Conservation (phyloP, 495 filamentous ascomycete species). For the Neurospora sp. region DNA sequence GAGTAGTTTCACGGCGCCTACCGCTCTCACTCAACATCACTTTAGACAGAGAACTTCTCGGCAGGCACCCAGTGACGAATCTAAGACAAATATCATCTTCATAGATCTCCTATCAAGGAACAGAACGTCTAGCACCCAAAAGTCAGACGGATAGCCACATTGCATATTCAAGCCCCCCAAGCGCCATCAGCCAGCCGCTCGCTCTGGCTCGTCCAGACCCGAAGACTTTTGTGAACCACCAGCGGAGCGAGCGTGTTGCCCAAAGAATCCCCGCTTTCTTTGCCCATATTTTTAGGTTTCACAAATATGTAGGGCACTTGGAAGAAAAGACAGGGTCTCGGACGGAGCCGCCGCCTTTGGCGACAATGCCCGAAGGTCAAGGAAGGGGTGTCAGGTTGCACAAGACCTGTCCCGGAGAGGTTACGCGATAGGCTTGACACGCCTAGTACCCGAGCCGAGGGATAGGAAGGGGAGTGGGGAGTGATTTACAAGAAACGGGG, state of each 20-base stretch:
- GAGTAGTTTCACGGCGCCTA: neutral
- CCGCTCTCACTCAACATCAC: neutral
- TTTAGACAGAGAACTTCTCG: neutral
- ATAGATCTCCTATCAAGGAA: neutral
- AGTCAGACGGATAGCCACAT: neutral
- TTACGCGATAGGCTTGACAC: neutral
- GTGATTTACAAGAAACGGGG: neutral
- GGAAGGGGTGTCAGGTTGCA: neutral
- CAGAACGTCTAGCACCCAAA: neutral
- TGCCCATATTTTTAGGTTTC: neutral
- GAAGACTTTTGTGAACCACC: neutral
- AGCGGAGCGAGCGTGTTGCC: neutral
- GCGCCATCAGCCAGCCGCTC: neutral
- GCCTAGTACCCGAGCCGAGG: neutral
- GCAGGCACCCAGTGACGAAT: neutral
- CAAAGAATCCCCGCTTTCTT: neutral
- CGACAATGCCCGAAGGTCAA: neutral
- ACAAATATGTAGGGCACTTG: neutral
- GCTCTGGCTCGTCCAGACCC: neutral
- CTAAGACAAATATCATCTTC: neutral
- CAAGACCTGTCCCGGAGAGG: neutral
- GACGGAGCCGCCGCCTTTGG: neutral
- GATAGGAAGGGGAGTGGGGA: neutral
- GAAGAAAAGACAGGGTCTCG: neutral
- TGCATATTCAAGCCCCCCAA: neutral